phyloP scores from a whole-genome alignment of 1,139 yeast genomes.

The Candida sp. region DNA sequence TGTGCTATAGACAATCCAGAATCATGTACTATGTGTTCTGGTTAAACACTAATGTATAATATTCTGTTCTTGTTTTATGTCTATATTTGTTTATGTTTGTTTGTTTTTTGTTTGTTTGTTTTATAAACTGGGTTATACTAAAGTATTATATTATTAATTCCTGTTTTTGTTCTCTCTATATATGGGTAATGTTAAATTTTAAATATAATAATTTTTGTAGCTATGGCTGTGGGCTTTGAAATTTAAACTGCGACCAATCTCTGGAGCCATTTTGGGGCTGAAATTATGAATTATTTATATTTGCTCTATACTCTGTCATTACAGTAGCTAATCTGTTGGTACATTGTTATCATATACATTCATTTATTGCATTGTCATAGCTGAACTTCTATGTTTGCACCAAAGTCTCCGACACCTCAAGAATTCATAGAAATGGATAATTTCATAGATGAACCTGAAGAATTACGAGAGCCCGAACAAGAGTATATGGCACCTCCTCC shows the following conservation, averaged over 20 bases:
- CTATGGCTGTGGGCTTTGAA: not conserved
- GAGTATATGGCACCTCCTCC: not conserved
- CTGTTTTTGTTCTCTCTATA: conserved; percentile 1
- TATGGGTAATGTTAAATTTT: conserved; percentile 2
- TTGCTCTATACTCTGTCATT: too few species aligned
- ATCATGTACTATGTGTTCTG: conserved; percentile 99
- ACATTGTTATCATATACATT: too few species aligned
- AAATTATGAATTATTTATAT: too few species aligned
- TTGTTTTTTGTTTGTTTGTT: not conserved
- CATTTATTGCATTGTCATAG: not conserved
- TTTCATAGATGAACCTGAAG: not conserved
- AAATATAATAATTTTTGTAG: not conserved
- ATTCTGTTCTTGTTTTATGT: not conserved
- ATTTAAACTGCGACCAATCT: not conserved
- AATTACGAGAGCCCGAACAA: not conserved
- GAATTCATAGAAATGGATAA: not conserved
- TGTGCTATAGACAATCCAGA: conserved; percentile 97
- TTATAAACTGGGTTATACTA: conserved; percentile 2
- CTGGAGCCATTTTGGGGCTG: not conserved
- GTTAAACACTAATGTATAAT: conserved; percentile 38
- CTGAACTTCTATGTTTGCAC: not conserved
- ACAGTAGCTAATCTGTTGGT: too few species aligned
- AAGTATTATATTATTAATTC: not conserved
- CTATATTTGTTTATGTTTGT: not conserved
- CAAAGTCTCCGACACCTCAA: not conserved